Percentiles rank a stretch among this genome's conserved stretches.
Evolutionary conservation across 2,329 filamentous ascomycete genomes (phyloP).

Genomic region (Penicillium sp.): DNA sequence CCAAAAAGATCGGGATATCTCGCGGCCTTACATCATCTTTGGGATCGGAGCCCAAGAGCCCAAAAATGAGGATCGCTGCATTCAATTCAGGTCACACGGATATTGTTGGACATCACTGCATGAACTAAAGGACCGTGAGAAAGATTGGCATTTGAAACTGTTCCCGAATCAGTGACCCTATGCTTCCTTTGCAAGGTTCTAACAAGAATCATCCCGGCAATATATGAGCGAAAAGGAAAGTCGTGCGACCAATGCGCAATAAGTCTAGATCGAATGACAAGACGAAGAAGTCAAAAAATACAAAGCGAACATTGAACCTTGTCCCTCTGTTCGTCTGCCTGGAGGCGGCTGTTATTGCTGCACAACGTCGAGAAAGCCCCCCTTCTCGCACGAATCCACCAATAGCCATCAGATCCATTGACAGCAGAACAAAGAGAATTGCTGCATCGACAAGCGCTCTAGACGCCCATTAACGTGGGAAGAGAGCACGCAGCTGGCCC

Average conservation of each 20-base stretch:
- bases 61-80: constrained; percentile 21
- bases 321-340: constrained; percentile 14
- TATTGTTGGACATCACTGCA: constrained; percentile 38
- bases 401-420: constrained; percentile 12
- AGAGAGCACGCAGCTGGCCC: constrained; percentile 9
- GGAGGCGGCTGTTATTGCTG: constrained; percentile 21
- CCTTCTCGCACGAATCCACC: constrained; percentile 15
- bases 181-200: constrained; percentile 13
- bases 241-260: constrained; percentile 22
- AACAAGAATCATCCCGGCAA: constrained; percentile 20
- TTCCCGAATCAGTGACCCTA: constrained; percentile 13
- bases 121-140: constrained; percentile 27
- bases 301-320: constrained; percentile 13
- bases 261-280: background rate
- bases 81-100: constrained; percentile 23
- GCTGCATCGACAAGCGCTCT: constrained; percentile 35
- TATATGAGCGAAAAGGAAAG: constrained; percentile 11
- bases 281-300: background rate
- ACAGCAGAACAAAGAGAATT: constrained; percentile 9
- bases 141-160: constrained; percentile 12
- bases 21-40: constrained; percentile 22
- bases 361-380: constrained; percentile 9
- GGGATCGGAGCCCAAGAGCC: constrained; percentile 15
- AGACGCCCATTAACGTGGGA: constrained; percentile 29
- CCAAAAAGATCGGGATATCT: constrained; percentile 7